Evolutionary conservation across 306 rosid species (phyloP).

Genomic region (Vigna unguiculata): DNA sequence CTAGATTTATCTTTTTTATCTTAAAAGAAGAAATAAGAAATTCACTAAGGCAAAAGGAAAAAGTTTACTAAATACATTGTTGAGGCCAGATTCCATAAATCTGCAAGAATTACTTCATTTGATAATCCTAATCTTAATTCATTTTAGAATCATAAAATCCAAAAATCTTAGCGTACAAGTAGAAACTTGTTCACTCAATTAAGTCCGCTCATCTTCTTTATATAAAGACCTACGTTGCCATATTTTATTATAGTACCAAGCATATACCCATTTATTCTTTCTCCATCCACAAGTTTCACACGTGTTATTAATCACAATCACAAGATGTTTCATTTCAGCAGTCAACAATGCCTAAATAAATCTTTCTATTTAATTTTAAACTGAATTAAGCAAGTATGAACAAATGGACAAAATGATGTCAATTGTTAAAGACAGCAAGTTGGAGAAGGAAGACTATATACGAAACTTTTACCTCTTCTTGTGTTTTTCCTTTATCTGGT

Average conservation of each 20-base stretch:
- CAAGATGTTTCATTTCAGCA: slow-evolving; percentile 8
- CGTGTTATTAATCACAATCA: not conserved
- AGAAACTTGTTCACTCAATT: slow-evolving; percentile 14
- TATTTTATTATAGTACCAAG: slow-evolving; percentile 15
- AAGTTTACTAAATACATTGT: slow-evolving; percentile 3
- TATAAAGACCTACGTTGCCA: not conserved
- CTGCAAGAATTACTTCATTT: not conserved
- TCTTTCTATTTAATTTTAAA: not conserved
- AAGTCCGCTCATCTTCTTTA: slow-evolving; percentile 8
- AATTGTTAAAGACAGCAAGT: not conserved
- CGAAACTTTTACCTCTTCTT: slow-evolving; percentile 64
- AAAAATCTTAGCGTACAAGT: not conserved
- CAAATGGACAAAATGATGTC: not conserved
- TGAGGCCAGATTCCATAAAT: not conserved
- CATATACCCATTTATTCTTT: not conserved
- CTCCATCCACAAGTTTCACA: not conserved
- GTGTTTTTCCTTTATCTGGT: slow-evolving; percentile 77
- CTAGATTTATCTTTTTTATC: not conserved
- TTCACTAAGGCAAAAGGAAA: not conserved
- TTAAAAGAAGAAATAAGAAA: not conserved
- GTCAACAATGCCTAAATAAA: not conserved
- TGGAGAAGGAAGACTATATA: slow-evolving; percentile 13
- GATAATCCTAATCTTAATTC: not conserved
- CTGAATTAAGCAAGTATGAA: slow-evolving; percentile 18
- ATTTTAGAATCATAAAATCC: not conserved